Conservation (phyloP, 2,329 filamentous ascomycete species). For the Colletotrichum sp. region DNA sequence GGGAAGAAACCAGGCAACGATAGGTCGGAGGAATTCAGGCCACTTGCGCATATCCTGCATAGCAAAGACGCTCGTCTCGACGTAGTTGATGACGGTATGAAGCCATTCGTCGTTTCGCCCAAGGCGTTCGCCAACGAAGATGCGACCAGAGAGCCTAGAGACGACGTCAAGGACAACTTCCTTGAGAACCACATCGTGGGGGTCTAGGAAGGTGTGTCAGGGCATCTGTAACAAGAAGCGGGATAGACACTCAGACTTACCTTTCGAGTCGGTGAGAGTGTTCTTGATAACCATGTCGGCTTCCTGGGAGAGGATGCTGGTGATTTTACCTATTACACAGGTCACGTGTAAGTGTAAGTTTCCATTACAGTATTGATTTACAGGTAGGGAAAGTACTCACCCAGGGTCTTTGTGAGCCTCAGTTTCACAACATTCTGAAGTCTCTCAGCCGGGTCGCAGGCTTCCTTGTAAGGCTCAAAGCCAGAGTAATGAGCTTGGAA, state of each 20-base stretch:
- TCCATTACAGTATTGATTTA: neutral
- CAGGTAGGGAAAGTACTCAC: neutral
- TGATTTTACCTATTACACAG: neutral
- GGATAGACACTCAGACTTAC: neutral
- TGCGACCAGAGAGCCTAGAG: slow-evolving; percentile 51
- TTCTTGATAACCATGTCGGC: neutral
- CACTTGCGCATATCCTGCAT: slow-evolving; percentile 41
- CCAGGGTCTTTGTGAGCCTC: neutral
- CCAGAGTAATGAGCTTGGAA: neutral
- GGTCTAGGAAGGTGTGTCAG: neutral
- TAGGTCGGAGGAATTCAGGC: slow-evolving; percentile 41
- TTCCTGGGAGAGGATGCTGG: neutral
- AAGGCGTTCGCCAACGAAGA: slow-evolving; percentile 50
- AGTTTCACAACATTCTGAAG: neutral
- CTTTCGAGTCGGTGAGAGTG: neutral
- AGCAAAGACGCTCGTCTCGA: slow-evolving; percentile 39
- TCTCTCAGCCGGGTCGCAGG: neutral
- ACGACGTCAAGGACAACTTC: slow-evolving; percentile 34
- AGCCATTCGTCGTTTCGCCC: slow-evolving; percentile 54
- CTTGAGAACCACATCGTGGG: neutral
- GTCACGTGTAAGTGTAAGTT: neutral
- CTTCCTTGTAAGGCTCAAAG: neutral
- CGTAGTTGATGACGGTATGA: slow-evolving; percentile 45
- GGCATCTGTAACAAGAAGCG: neutral
- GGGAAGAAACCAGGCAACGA: slow-evolving; percentile 50